Evolutionary conservation across 2,329 filamentous ascomycete species (phyloP), one percentile per base, ranked within the genome.

Genomic region (Apiospora pterosperma): DNA sequence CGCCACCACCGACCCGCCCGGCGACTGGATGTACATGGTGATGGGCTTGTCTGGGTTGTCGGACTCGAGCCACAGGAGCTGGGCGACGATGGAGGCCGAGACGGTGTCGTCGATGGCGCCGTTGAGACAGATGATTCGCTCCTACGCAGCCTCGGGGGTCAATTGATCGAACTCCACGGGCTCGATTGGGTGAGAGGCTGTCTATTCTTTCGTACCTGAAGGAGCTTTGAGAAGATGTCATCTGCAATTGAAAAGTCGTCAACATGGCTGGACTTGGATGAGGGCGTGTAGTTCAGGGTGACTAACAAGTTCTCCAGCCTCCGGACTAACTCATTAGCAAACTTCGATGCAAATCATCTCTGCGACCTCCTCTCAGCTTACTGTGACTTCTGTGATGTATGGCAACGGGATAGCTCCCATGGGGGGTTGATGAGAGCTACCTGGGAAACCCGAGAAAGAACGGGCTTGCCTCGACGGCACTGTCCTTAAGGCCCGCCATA

Each of bases 1-100:
- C 1, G 96, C 95, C 67, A 91, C 95, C 44, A 99, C 94, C 48
- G 92, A 95, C 64, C 96, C 96, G 61, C 96, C 96, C 0, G 95
- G 95, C 0, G 92, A 97, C 81, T 99, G 97, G 78, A 99, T 99
- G 79, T 99, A 99, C 77, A 99, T 92, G 62, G 92, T 96, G 69
- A 99, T 98, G 14, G 93, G 92, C 77, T 97, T 97, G 64, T 96
- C 89, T 4, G 95, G 94, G 74, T 92, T 93, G 75, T 99, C 96
- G 73, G 95, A 96, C 84, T 99, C 96, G 77, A 99, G 93, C 86
- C 94, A 99, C 68, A 99, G 90, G 25, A 99, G 88, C 77, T 99
- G 96, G 1, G 96, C 93, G 34, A 98, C 95, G 68, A 98, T 93
- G 48, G 91, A 92, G n/a, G 96, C 95, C 41, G 93, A 97, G 70